phyloP scores from a whole-genome alignment of 2,329 filamentous ascomycete species.

The Hirsutella thompsonii region DNA sequence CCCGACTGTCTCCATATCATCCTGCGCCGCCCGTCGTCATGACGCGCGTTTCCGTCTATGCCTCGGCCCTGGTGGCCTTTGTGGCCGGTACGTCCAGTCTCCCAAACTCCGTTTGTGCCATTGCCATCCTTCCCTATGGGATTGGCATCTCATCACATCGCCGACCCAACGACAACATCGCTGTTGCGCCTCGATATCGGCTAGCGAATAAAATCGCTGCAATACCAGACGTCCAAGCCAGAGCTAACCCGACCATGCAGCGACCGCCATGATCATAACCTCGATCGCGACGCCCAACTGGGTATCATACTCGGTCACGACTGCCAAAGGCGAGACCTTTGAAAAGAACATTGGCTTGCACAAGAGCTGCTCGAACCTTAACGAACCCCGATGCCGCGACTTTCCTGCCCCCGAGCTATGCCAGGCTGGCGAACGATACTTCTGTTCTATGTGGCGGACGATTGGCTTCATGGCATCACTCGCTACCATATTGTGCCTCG shows the following conservation, averaged over 20 bases:
- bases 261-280: constrained; percentile 57
- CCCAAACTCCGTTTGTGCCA: background rate
- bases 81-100: constrained; percentile 24
- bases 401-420: constrained; percentile 22
- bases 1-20: too few relatives aligned
- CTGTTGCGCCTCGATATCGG: background rate
- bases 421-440: constrained; percentile 43
- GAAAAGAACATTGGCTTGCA: constrained; percentile 65
- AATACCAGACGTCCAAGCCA: background rate
- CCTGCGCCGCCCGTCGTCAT: constrained; percentile 13
- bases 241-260: constrained; percentile 24
- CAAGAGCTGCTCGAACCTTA: constrained; percentile 61
- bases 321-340: constrained; percentile 30
- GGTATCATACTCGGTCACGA: constrained; percentile 49
- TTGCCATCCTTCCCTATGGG: background rate
- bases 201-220: background rate
- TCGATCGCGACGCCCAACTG: constrained; percentile 59
- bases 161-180: constrained; percentile 13
- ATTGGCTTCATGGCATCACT: constrained; percentile 83
- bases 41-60: constrained; percentile 31
- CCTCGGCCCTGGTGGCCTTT: constrained; percentile 27
- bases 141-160: background rate
- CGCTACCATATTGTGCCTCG: constrained; percentile 68
- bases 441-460: constrained; percentile 86
- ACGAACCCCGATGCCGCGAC: constrained; percentile 42